Conservation (phyloP, 2,329 filamentous ascomycete species). For the Fusarium sp. region DNA sequence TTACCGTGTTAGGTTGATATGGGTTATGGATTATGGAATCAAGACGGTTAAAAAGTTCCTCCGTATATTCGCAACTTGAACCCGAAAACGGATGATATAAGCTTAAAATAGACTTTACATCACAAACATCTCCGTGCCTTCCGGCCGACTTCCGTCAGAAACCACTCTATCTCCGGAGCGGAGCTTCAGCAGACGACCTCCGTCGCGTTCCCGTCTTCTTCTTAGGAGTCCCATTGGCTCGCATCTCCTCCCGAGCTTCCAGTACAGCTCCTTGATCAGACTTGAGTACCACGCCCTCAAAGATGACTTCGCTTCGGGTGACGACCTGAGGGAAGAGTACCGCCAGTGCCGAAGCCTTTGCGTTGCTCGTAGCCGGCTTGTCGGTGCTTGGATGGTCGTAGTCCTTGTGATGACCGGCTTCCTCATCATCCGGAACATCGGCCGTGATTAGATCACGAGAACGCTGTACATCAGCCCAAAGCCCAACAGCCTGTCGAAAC, state of each 20-base stretch:
- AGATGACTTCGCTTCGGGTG: slow-evolving; percentile 36
- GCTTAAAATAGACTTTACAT: background rate
- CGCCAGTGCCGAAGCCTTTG: slow-evolving; percentile 16
- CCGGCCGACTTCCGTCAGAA: background rate
- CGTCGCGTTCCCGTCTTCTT: slow-evolving; percentile 19
- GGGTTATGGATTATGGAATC: slow-evolving; percentile 1
- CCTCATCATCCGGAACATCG: slow-evolving; percentile 35
- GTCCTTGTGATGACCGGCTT: slow-evolving; percentile 34
- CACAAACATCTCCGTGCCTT: background rate
- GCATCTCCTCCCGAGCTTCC: slow-evolving; percentile 28
- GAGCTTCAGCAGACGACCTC: slow-evolving; percentile 25
- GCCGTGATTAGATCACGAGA: slow-evolving; percentile 41
- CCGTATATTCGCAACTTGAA: background rate
- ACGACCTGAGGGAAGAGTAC: slow-evolving; percentile 43
- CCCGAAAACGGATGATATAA: background rate
- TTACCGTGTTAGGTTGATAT: background rate
- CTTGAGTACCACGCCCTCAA: slow-evolving; percentile 40
- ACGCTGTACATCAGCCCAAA: slow-evolving; percentile 42
- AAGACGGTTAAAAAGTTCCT: background rate
- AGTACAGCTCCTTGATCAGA: slow-evolving; percentile 35
- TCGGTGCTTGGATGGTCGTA: slow-evolving; percentile 25
- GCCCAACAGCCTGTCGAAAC: slow-evolving; percentile 38
- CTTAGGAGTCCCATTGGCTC: slow-evolving; percentile 15
- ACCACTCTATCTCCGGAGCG: slow-evolving; percentile 11
- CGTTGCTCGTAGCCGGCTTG: slow-evolving; percentile 6